Evolutionary conservation across 108 stramenopile species (phyloP), one percentile per base, ranked within the genome.

Genomic region (Pseudonitzschia delicatissima): DNA sequence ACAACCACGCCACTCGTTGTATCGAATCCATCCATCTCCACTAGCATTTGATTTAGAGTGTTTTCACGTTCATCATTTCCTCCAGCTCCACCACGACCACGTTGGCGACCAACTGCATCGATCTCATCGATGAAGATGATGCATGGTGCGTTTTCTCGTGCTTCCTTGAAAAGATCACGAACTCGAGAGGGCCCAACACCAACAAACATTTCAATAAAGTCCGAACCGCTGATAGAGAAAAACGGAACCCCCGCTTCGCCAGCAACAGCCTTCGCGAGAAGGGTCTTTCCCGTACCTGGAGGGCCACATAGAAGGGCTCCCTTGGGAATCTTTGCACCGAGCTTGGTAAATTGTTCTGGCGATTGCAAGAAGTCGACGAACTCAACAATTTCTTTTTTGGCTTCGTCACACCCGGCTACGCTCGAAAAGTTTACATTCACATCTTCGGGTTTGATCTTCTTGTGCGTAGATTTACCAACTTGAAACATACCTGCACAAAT

Each of bases 61-160:
- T 96, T 82, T 75, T 88, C 87, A 29, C 88, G 67, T 90, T 94
- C 91, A 83, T 98, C 80, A 77, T 95, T 81, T 62, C 96, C 97
- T 32, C 92, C 90, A 42, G 64, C 66, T 45, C 77, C 78, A 37
- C 88, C 82, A 29, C 88, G 85, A 32, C 83, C 91, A 45, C 73
- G 72, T 65, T 94, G 91, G 28, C 93, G 76, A 47, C 97, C 97
- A 28, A 96, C 89, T 29, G 95, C 97, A 79, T 98, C 98, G 70
- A 99, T 97, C 77, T 99, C 98, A 74, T 99, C 98, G 71, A 99
- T 97, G 79, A 99, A 99, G 52, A 99, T 85, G 68, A 99, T 98
- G 74, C 97, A 97, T 15, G 98, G 98, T 23, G 92, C 76, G 57
- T 84, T 83, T 67, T 82, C 82, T 61, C 96, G 86, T 11, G 98